Conservation (phyloP, 2,329 filamentous ascomycete genomes). For the Pseudogymnoascus sp. region DNA sequence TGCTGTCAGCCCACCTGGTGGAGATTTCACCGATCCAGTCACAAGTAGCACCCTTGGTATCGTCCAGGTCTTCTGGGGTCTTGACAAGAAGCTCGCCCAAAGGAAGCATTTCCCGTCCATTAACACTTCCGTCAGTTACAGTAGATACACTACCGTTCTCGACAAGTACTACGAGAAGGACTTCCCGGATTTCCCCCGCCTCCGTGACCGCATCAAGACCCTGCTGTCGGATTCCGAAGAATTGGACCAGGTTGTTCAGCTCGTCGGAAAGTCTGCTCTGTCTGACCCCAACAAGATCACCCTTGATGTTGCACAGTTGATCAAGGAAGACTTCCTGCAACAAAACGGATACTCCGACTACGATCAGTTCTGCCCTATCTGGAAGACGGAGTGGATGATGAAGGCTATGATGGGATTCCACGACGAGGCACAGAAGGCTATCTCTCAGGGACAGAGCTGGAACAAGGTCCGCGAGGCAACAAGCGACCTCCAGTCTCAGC, state of each 20-base stretch:
- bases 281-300: slow-evolving; percentile 98
- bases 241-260: slow-evolving; percentile 94
- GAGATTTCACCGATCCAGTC: slow-evolving; percentile 98
- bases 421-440: slow-evolving; percentile 92
- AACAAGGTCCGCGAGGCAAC: slow-evolving; percentile 88
- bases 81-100: slow-evolving; percentile 98
- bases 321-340: slow-evolving; percentile 98
- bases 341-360: slow-evolving; percentile 99
- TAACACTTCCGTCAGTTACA: slow-evolving; percentile 91
- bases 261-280: slow-evolving; percentile 93
- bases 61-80: slow-evolving; percentile 98
- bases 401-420: slow-evolving; percentile 98
- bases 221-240: slow-evolving; percentile 93
- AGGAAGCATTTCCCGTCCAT: slow-evolving; percentile 99
- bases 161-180: slow-evolving; percentile 94
- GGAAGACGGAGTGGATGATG: slow-evolving; percentile 99
- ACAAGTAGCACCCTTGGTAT: slow-evolving; percentile 91
- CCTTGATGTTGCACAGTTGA: slow-evolving; percentile 77
- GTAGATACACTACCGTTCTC: slow-evolving; percentile 84
- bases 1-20: slow-evolving; percentile 92
- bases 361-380: slow-evolving; percentile 97
- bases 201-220: slow-evolving; percentile 89
- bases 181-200: slow-evolving; percentile 85
- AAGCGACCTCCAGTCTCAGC: slow-evolving; percentile 71
- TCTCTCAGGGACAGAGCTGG: slow-evolving; percentile 88